Percentiles rank a stretch among this genome's conserved stretches.
Conservation (phyloP, 257 asterid species). For the Nicotiana knightiana region DNA sequence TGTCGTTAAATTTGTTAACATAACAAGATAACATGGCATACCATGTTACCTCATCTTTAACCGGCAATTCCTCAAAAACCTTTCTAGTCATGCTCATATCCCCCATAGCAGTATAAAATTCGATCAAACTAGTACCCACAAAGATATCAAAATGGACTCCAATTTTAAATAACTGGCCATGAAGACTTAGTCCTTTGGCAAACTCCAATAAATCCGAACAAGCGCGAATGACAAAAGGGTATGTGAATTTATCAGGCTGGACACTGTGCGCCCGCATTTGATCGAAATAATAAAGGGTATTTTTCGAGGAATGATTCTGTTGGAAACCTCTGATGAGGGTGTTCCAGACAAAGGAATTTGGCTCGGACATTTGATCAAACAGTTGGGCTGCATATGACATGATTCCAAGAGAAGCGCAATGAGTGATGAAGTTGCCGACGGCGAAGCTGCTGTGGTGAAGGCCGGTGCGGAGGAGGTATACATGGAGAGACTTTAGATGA, state of each 20-base stretch:
- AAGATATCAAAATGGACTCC: slow-evolving; percentile 14
- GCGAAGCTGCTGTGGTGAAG: slow-evolving; percentile 16
- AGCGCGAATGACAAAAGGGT: slow-evolving; percentile 17
- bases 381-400: slow-evolving; percentile 14
- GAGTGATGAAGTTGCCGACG: slow-evolving; percentile 9
- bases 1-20: slow-evolving; percentile 6
- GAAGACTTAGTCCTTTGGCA: neutral
- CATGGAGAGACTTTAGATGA: slow-evolving; percentile 18
- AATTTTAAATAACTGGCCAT: slow-evolving; percentile 16
- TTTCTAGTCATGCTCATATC: neutral
- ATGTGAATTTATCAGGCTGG: slow-evolving; percentile 14
- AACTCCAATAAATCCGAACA: slow-evolving; percentile 12
- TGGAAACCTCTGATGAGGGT: slow-evolving; percentile 20
- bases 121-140: slow-evolving; percentile 18
- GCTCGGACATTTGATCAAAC: slow-evolving; percentile 18
- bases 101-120: slow-evolving; percentile 5
- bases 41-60: slow-evolving; percentile 17
- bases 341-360: slow-evolving; percentile 23
- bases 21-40: slow-evolving; percentile 7
- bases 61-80: slow-evolving; percentile 14
- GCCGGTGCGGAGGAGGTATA: slow-evolving; percentile 9
- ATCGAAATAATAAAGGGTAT: neutral
- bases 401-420: neutral
- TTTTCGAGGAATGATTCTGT: neutral
- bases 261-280: slow-evolving; percentile 2